phyloP scores from a whole-genome alignment of 2,329 filamentous ascomycete species.

The Salinomyces thailandicus region DNA sequence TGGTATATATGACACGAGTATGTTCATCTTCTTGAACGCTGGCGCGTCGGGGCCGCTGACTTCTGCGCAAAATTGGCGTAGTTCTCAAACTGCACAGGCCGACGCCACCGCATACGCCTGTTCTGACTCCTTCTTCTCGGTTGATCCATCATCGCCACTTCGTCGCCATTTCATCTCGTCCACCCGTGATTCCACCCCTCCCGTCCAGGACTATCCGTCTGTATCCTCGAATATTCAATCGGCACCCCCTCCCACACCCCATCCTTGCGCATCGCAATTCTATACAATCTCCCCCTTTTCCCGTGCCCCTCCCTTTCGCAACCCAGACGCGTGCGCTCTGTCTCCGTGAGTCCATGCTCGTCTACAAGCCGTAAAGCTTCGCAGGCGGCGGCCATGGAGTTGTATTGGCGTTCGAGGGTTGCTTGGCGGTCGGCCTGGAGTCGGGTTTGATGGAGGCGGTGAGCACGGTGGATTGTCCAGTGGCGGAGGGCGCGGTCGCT shows the following conservation, averaged over 20 bases:
- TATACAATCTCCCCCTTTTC: slow-evolving; percentile 57
- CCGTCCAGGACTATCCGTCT: slow-evolving; percentile 70
- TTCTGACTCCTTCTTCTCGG: no score
- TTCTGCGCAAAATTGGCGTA: no score
- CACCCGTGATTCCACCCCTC: slow-evolving; percentile 90
- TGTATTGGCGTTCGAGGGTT: slow-evolving; percentile 69
- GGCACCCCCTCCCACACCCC: slow-evolving; percentile 72
- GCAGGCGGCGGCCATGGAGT: slow-evolving; percentile 73
- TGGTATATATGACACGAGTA: no score
- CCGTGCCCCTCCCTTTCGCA: slow-evolving; percentile 2
- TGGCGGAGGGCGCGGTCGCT: slow-evolving; percentile 72
- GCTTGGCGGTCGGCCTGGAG: slow-evolving; percentile 52
- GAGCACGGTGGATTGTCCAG: slow-evolving; percentile 98
- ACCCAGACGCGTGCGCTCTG: slow-evolving; percentile 37
- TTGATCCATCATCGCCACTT: no score
- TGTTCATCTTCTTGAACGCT: no score
- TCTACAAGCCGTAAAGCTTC: slow-evolving; percentile 61
- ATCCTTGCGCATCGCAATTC: slow-evolving; percentile 84
- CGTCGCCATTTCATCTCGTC: slow-evolving; percentile 50
- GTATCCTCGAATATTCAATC: slow-evolving; percentile 78
- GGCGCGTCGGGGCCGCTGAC: no score
- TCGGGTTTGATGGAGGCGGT: slow-evolving; percentile 68
- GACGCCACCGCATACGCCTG: no score
- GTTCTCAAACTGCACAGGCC: no score
- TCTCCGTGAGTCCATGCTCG: slow-evolving; percentile 29